These are phyloP conservation scores for Thalassiosira mediterranea DNA, from an alignment of 352 stramenopile species.

Conservation along the genomic window DNA sequence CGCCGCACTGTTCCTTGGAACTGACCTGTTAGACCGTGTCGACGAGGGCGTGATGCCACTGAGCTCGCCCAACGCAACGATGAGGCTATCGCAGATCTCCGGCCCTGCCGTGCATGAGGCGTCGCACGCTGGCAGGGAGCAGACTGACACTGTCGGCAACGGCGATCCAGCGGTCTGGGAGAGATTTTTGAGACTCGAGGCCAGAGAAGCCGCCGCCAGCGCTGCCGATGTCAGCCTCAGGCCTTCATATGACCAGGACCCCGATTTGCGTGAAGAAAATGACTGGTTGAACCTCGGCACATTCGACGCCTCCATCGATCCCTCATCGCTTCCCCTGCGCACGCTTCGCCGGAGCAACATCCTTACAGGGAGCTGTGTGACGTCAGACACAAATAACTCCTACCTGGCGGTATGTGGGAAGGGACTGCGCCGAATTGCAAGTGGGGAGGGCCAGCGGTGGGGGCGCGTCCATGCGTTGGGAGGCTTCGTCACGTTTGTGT, in stretches of 20 bases:
- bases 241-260: background rate
- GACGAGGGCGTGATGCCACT: conserved; percentile 57
- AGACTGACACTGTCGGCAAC: background rate
- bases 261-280: background rate
- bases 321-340: conserved; percentile 27
- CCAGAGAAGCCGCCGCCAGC: background rate
- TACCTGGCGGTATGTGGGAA: conserved; percentile 56
- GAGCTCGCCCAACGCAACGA: conserved; percentile 50
- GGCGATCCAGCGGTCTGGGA: conserved; percentile 27
- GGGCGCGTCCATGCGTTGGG: conserved; percentile 29
- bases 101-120: too few species aligned
- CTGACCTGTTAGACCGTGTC: conserved; percentile 53
- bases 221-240: background rate
- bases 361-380: conserved; percentile 40
- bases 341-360: conserved; percentile 47
- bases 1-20: conserved; percentile 62
- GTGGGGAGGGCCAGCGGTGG: conserved; percentile 1
- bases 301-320: conserved; percentile 51
- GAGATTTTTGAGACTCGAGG: conserved; percentile 2
- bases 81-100: conserved; percentile 54
- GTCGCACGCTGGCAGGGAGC: conserved; percentile 6
- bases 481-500: conserved; percentile 80
- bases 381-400: conserved; percentile 40
- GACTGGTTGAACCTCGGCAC: background rate
- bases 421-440: conserved; percentile 30